Evolutionary conservation across 768 basidiomycete species (phyloP).

Genomic region (Pleurotus tuoliensis): DNA sequence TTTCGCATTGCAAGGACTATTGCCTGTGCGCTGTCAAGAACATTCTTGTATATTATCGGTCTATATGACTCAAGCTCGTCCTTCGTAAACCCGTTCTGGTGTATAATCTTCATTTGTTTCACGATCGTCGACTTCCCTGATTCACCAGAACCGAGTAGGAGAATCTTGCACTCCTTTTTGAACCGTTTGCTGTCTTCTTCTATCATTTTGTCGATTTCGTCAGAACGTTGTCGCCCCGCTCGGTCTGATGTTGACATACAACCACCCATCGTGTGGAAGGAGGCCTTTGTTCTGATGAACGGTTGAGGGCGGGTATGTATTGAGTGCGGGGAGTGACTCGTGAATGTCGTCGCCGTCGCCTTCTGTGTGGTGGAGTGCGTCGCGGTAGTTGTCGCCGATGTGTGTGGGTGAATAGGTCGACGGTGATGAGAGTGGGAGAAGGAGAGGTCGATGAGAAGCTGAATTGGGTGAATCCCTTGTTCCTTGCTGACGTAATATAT

Average conservation of each 20-base stretch:
- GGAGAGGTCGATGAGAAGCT: too few species aligned
- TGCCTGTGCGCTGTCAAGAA: slow-evolving; percentile 85
- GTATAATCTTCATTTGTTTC: slow-evolving; percentile 99
- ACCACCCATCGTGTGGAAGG: slow-evolving; percentile 49
- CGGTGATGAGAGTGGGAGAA: too few species aligned
- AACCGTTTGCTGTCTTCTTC: slow-evolving; percentile 83
- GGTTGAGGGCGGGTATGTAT: too few species aligned
- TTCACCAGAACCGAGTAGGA: slow-evolving; percentile 92
- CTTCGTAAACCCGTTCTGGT: slow-evolving; percentile 83
- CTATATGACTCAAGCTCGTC: slow-evolving; percentile 77
- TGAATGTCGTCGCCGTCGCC: too few species aligned
- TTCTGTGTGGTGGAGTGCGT: too few species aligned
- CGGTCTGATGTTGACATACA: slow-evolving; percentile 60
- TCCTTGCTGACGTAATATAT: too few species aligned
- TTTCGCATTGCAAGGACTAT: slow-evolving; percentile 85
- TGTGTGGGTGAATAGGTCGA: not conserved
- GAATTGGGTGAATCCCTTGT: too few species aligned
- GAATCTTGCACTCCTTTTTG: slow-evolving; percentile 88
- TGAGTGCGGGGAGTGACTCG: too few species aligned
- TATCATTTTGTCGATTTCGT: slow-evolving; percentile 76
- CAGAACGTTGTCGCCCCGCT: slow-evolving; percentile 58
- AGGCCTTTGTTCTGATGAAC: too few species aligned
- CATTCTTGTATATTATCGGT: slow-evolving; percentile 79
- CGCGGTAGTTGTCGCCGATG: too few species aligned
- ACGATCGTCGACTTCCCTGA: slow-evolving; percentile 95